phyloP scores from a whole-genome alignment of 306 rosid species.

The Glycine soja region DNA sequence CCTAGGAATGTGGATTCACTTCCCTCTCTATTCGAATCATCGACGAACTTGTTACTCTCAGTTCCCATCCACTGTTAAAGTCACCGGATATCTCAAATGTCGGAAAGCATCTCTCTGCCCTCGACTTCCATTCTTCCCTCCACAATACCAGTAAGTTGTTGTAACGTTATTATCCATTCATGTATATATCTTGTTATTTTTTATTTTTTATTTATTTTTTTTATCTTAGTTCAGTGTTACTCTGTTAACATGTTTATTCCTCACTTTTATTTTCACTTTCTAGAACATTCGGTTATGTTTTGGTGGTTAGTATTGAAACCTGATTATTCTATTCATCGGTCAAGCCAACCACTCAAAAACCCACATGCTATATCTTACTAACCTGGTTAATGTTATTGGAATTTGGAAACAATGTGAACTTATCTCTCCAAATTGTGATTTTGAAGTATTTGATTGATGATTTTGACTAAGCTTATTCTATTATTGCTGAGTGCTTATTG shows the following conservation, averaged over 20 bases:
- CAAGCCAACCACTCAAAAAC: too few species aligned
- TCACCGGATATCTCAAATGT: constrained; percentile 78
- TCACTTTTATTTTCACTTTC: too few species aligned
- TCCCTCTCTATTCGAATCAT: constrained; percentile 83
- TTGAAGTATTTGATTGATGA: constrained; percentile 1
- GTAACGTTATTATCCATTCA: too few species aligned
- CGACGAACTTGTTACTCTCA: constrained; percentile 86
- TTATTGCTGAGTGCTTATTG: constrained; percentile 27
- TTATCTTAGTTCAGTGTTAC: too few species aligned
- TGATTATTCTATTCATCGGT: constrained; percentile 9
- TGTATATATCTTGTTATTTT: too few species aligned
- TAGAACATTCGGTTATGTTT: too few species aligned
- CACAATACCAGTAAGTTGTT: constrained; percentile 72
- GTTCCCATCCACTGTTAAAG: constrained; percentile 71
- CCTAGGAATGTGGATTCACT: constrained; percentile 87
- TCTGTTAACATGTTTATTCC: too few species aligned
- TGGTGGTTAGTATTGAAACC: constrained; percentile 41
- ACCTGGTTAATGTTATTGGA: too few species aligned
- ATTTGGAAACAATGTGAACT: background rate
- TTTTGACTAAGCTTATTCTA: constrained; percentile 7
- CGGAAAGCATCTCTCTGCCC: constrained; percentile 85
- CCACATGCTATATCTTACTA: too few species aligned
- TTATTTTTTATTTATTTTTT: too few species aligned
- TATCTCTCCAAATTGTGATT: background rate
- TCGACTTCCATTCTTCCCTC: too few species aligned